phyloP scores from a whole-genome alignment of 2,329 filamentous ascomycete species.

The Corinectria fuckeliana region DNA sequence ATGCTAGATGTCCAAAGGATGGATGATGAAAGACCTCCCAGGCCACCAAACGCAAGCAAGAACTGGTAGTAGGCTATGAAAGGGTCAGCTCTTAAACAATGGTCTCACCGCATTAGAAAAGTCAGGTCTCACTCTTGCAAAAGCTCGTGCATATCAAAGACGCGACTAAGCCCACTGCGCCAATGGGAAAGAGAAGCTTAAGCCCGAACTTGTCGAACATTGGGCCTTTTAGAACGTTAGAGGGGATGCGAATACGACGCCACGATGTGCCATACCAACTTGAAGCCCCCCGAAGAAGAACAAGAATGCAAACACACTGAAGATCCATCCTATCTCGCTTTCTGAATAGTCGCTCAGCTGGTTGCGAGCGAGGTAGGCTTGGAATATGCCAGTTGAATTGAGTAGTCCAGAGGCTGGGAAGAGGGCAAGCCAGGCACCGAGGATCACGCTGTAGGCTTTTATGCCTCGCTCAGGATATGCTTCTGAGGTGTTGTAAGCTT shows the following conservation, averaged over 20 bases:
- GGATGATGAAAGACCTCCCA: conserved; percentile 69
- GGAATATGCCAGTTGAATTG: conserved; percentile 1
- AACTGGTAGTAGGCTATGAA: conserved; percentile 72
- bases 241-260: not conserved
- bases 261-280: conserved; percentile 51
- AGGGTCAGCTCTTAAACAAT: too few relatives aligned
- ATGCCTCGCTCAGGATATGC: not conserved
- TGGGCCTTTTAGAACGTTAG: not conserved
- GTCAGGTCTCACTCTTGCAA: not conserved
- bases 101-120: not conserved
- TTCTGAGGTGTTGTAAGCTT: not conserved
- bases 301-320: conserved; percentile 73
- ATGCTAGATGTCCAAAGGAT: conserved; percentile 74
- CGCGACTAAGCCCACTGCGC: not conserved
- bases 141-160: conserved; percentile 6
- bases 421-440: conserved; percentile 1
- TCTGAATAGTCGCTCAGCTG: not conserved
- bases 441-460: conserved; percentile 1
- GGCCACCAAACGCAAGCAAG: conserved; percentile 70
- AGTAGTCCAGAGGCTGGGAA: conserved; percentile 7
- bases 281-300: conserved; percentile 75
- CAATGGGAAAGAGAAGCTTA: not conserved
- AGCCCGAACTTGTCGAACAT: conserved; percentile 5
- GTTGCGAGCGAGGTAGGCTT: not conserved
- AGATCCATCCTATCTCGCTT: conserved; percentile 66